These are phyloP conservation scores for Pleurotus platypus DNA, from an alignment of 768 basidiomycete genomes.

Conservation along the genomic window DNA sequence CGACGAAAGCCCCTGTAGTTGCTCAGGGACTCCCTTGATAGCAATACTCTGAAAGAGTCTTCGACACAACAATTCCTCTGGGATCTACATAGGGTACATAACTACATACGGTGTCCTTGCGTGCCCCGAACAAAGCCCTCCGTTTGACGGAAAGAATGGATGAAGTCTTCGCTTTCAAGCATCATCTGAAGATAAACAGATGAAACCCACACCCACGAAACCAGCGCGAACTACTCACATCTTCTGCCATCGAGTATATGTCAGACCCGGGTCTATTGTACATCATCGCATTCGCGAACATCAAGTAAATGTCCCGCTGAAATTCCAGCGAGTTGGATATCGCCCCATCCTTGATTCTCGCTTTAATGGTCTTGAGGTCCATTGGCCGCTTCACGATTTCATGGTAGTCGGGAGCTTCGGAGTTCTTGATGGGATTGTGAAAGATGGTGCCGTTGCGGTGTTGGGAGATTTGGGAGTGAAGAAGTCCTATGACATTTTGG, in stretches of 20 bases:
- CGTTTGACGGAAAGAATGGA: slow-evolving; percentile 70
- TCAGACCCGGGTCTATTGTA: slow-evolving; percentile 87
- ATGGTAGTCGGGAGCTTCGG: slow-evolving; percentile 88
- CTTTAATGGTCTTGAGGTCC: slow-evolving; percentile 92
- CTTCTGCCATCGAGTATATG: slow-evolving; percentile 87
- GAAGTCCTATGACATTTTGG: slow-evolving; percentile 76
- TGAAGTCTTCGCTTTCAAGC: slow-evolving; percentile 64
- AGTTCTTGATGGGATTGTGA: slow-evolving; percentile 82
- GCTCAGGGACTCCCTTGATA: too few species aligned
- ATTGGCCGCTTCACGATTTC: slow-evolving; percentile 93
- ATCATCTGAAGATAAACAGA: slow-evolving; percentile 53
- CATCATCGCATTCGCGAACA: slow-evolving; percentile 98
- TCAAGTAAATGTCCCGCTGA: slow-evolving; percentile 84
- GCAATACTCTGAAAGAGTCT: too few species aligned
- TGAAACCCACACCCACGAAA: too few species aligned
- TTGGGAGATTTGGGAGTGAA: slow-evolving; percentile 78
- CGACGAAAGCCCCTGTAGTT: too few species aligned
- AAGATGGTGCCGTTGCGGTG: slow-evolving; percentile 90
- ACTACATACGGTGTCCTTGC: slow-evolving; percentile 21
- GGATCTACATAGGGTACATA: too few species aligned
- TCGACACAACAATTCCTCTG: too few species aligned
- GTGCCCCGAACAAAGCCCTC: slow-evolving; percentile 60
- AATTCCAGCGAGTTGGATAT: slow-evolving; percentile 84
- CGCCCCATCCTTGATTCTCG: slow-evolving; percentile 76
- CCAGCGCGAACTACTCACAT: slow-evolving; percentile 47